Base-by-base conservation (phyloP, 2,329 filamentous ascomycete species). In the Gaeumannomyces sp. region DNA sequence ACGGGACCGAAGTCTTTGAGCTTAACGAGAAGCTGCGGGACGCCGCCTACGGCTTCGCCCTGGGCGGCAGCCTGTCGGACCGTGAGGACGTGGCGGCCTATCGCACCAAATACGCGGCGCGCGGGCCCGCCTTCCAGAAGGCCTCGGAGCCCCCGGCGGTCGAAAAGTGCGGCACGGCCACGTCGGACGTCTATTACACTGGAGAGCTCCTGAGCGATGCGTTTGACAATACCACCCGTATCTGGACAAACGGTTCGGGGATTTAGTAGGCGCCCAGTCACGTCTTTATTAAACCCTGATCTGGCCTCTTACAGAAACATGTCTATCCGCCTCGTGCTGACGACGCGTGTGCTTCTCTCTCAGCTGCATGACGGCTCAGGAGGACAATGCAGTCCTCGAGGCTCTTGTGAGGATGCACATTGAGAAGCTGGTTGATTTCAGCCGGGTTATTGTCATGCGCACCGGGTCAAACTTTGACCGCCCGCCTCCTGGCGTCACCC, bases 401-500 rank as follows among this genome's bases (percentile, higher is more conserved):
- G 88, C 84, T 6, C 76, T 92, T 33, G 74, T 90, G 27, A 83
- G 89, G 16, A 82, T 82, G 1, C 83, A 86, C 0, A 75, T 83
- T 28, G 78, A 80, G 67, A 81, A 83, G 2, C 71, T 85, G 5
- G 83, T 88, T 4, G 89, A 92, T 72, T 92, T 89, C 73, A 74
- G 79, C 6, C 82, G 89, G 3, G 81, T 89, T 67, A 87, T 92
- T 64, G 75, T 91, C 66, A 85, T 91, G 81, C 82, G 89, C 33
- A 86, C 87, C 0, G 81, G 80, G 80, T 89, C 86, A 13, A 85
- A 92, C 76, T 92, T 92, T 71, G 89, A 92, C 72, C 84, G 89
- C 7, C 87, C 87, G 0, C 88, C 85, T 29, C 82, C 84, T 0
- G 83, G 82, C 14, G 73, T 83, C 10, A 79, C 81, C 0, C 81